Evolutionary conservation across 495 filamentous ascomycete species (phyloP), one percentile per base, ranked within the genome.

Genomic region (Daldinia loculata): DNA sequence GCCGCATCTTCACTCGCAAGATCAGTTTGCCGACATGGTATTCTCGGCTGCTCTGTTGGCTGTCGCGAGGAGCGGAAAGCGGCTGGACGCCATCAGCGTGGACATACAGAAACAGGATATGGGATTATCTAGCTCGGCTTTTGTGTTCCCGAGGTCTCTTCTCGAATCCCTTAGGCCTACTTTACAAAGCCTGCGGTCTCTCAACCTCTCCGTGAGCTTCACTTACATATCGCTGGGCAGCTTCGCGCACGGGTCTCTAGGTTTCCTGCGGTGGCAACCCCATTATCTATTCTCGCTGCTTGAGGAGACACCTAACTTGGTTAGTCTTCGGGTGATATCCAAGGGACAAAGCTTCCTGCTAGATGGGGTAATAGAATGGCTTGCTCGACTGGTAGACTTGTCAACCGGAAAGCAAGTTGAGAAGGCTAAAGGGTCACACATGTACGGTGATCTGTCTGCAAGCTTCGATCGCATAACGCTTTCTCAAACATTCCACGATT

Each of bases 111-210:
- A 55, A 12, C 29, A 26, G 17, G 36, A 70, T 7, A 66, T 73
- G 56, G 74, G 74, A 8, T 22, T 76, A 45, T 76, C 74, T 6
- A 76, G 74, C 29, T 70, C 70, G 2, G 74, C 74, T 8, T 76
- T 76, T 41, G 32, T 50, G 12, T 51, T 74, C 12, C 74, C 74
- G 1, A 48, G 50, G 24, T 65, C 56, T n/a, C 63, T 71, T 17
- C 22, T 59, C 15, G 51, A 63, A 8, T 17, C 67, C 11, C 56
- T 73, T 14, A 58, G 51, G 15, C 58, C 43, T 8, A 32, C 50
- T 7, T 30, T 76, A 15, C 55, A 63, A 24, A 39, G 53, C 26
- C 24, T 76, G 2, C 29, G 29, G 8, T 68, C 70, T 29, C 66
- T 76, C 32, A 64, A 76, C 22, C 63, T 76, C 14, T 63, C 70